These are phyloP conservation scores for Cercospora sojina DNA, from an alignment of 2,329 filamentous ascomycete species.

Conservation along the genomic window DNA sequence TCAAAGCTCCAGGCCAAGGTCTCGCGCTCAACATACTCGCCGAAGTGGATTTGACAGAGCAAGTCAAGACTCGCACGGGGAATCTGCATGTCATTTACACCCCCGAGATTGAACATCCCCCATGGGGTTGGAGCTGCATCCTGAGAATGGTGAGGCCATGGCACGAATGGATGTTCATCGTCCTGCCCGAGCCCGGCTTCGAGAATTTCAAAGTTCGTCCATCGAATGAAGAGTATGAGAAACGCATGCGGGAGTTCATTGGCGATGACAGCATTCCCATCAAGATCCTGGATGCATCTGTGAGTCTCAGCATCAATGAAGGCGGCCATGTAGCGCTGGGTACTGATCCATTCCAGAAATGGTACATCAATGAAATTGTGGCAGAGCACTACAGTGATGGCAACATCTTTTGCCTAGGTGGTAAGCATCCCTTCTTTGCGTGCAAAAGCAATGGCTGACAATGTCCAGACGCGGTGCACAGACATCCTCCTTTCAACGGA, in stretches of 20 bases:
- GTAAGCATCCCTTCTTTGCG: constrained; percentile 46
- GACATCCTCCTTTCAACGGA: constrained; percentile 58
- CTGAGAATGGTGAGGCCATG: constrained; percentile 63
- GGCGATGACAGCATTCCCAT: constrained; percentile 54
- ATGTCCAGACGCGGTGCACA: constrained; percentile 57
- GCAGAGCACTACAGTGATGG: constrained; percentile 55
- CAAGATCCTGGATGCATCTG: constrained; percentile 54
- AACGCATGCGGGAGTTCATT: constrained; percentile 52
- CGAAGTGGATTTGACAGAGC: constrained; percentile 52
- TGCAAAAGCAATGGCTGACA: constrained; percentile 58
- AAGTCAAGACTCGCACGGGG: constrained; percentile 52
- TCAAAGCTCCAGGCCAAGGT: constrained; percentile 46
- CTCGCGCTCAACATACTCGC: constrained; percentile 53
- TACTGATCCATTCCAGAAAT: constrained; percentile 40
- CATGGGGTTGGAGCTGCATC: constrained; percentile 53
- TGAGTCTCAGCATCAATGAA: not conserved
- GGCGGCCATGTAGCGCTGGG: not conserved
- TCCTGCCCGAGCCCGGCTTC: constrained; percentile 48
- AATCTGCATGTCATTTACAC: constrained; percentile 63
- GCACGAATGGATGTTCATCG: constrained; percentile 56
- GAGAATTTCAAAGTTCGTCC: constrained; percentile 42
- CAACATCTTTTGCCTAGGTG: constrained; percentile 58
- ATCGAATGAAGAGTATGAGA: constrained; percentile 49
- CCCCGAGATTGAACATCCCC: constrained; percentile 50
- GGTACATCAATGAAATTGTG: constrained; percentile 62